These are phyloP conservation scores for Daldinia concentrica DNA, from an alignment of 495 filamentous ascomycete species.

Conservation along the genomic window DNA sequence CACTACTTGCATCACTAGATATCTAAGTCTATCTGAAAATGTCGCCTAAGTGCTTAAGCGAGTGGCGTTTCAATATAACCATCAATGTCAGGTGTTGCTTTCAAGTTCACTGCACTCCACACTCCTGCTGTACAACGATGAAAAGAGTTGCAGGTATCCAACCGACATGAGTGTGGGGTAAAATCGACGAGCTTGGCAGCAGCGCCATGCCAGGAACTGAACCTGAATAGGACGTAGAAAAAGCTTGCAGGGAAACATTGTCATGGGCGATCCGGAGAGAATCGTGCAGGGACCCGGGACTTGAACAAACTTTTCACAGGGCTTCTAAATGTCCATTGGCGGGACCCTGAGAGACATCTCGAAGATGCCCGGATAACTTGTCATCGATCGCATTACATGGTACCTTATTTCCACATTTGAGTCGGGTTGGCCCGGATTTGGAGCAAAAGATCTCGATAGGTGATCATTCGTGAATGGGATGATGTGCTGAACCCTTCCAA, in stretches of 20 bases:
- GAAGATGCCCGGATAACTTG: slow-evolving; percentile 15
- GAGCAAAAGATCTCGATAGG: slow-evolving; percentile 37
- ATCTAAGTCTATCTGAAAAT: slow-evolving; percentile 33
- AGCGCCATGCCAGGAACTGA: slow-evolving; percentile 41
- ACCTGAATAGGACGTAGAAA: slow-evolving; percentile 32
- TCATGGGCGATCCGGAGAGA: slow-evolving; percentile 46
- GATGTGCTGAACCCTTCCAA: slow-evolving; percentile 11
- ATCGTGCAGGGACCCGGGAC: slow-evolving; percentile 42
- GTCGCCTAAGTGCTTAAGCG: slow-evolving; percentile 47
- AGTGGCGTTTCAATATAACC: slow-evolving; percentile 49
- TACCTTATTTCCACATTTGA: slow-evolving; percentile 29
- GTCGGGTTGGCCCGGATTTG: slow-evolving; percentile 20
- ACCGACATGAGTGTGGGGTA: slow-evolving; percentile 47
- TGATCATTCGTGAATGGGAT: slow-evolving; percentile 28
- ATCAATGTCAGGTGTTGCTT: slow-evolving; percentile 44
- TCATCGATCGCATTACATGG: slow-evolving; percentile 31
- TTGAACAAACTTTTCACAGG: slow-evolving; percentile 29
- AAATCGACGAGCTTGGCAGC: slow-evolving; percentile 41
- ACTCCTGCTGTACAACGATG: slow-evolving; percentile 46
- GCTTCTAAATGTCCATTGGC: slow-evolving; percentile 38
- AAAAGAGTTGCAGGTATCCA: slow-evolving; percentile 42
- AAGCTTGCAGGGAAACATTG: slow-evolving; percentile 32
- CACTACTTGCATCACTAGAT: slow-evolving; percentile 41
- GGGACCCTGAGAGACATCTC: slow-evolving; percentile 36
- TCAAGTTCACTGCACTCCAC: slow-evolving; percentile 48